Base-by-base conservation (phyloP, 2,329 filamentous ascomycete species). In the Monilinia fructicola region DNA sequence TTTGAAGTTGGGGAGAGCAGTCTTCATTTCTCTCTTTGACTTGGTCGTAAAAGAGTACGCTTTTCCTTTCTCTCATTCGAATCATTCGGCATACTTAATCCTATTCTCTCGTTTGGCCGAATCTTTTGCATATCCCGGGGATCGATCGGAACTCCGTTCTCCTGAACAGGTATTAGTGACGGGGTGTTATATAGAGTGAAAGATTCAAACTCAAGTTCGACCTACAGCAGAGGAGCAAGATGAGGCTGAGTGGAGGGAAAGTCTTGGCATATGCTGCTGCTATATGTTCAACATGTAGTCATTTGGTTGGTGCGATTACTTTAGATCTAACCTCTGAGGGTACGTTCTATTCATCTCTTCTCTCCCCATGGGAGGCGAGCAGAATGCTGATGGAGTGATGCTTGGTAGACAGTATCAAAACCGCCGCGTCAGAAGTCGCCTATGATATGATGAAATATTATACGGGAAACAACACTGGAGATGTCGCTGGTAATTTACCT, bases 391-490 rank as follows among this genome's bases (percentile, higher is more conserved):
- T 50, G 16, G 21, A 35, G 31, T 23, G 28, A 44, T 18, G 26
- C 42, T 46, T 26, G 7, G 10, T 12, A 74, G 73, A 62, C 21
- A 77, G 75, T 14, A 76, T 78, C 65, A 78, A 77, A 68, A 70
- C 44, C 9, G 73, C 73, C 11, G 74, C 77, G 11, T 71, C 70
- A 52, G 74, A 70, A 40, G 69, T 78, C 31, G 82, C 82, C 4
- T 77, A 81, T 65, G 81, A 80, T 42, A 79, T 86, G 77, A 82
- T 86, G 73, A 77, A 75, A 35, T 83, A 82, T 69, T 86, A 86
- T 71, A 82, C 80, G 0, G 80, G 79, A 35, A 80, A 82, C 64
- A 73, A 78, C 40, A 78, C 81, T n/a, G 82, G 81, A 42, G 80
- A 83, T 68, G 78, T 80, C 26, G 81, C 82, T 1, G 83, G 83